phyloP scores from a whole-genome alignment of 768 basidiomycete genomes.

The Panaeolus papilionaceus region DNA sequence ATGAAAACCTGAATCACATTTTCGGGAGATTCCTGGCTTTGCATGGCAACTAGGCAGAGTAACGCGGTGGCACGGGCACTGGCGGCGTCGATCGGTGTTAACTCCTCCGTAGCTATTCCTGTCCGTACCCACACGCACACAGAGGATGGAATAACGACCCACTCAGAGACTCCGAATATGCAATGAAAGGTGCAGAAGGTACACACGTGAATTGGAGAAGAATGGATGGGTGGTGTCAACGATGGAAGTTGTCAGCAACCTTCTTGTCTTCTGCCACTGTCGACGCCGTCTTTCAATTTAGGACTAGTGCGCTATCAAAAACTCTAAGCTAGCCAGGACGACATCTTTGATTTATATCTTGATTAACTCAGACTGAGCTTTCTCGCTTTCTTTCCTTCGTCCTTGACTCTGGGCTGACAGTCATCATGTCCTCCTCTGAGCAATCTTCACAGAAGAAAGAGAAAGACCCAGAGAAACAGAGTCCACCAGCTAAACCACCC shows the following conservation, averaged over 20 bases:
- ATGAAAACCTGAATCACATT: neutral
- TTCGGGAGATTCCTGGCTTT: neutral
- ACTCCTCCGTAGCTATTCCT: neutral
- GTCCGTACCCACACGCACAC: neutral
- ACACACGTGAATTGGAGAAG: neutral
- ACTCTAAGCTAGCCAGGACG: neutral
- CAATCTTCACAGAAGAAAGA: neutral
- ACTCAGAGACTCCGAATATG: neutral
- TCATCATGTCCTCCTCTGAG: neutral
- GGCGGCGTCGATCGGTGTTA: neutral
- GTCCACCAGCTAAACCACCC: neutral
- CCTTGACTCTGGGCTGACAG: neutral
- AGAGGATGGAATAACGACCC: neutral
- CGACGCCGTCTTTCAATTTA: neutral
- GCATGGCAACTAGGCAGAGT: neutral
- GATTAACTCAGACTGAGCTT: neutral
- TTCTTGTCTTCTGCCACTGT: neutral
- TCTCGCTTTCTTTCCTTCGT: neutral
- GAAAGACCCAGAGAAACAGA: neutral
- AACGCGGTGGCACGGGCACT: neutral
- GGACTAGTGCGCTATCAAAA: neutral
- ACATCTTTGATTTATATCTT: neutral
- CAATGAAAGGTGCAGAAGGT: neutral
- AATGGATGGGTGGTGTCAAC: neutral
- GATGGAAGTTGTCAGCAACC: neutral